Base-by-base conservation (phyloP, 768 basidiomycete species). In the Fistulinella prunicolor region DNA sequence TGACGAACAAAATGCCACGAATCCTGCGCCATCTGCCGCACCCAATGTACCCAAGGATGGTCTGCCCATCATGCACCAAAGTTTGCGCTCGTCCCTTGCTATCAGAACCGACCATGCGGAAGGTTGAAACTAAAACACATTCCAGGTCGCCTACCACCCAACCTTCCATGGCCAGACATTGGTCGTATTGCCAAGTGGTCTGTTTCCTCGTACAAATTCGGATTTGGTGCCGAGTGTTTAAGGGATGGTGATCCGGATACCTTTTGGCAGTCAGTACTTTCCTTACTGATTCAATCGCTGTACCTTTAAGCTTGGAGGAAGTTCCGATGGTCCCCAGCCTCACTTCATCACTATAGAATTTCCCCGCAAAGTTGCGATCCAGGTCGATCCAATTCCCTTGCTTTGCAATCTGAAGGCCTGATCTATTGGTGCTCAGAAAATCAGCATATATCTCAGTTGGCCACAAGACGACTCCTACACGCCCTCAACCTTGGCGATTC, bases 341-440 rank as follows among this genome's bases (percentile, higher is more conserved):
- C 95, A 99, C 70, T 89, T 89, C 54, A 89, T 98, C 59, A 95
- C 94, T 0, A 75, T 96, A 42, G 89, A 94, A 63, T 99, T 99
- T 66, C 85, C 92, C 19, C 81, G 86, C 36, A 89, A 92, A 64
- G 85, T 96, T 20, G 82, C 86, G 2, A 82, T 99, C 26, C 88
- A 94, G 70, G 94, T 92, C 47, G 35, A n/a, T 42, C 21, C 16
- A 17, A 32, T 32, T 38, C 9, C n/a, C 4, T 40, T 19, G 6
- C n/a, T 9, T 14, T 45, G n/a, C 29, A 23, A 43, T 36, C 22
- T 26, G 17, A 43, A 28, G 9, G 36, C 35, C 44, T 55, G 47
- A 51, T 12, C 9, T 20, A 9, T 17, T 12, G 12, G 12, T 13
- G 21, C 44, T 9, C 63, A 94, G 90, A 93, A 94, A 85, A 73